Conservation (phyloP, 352 stramenopile species). For the Globisporangium echinulatum region DNA sequence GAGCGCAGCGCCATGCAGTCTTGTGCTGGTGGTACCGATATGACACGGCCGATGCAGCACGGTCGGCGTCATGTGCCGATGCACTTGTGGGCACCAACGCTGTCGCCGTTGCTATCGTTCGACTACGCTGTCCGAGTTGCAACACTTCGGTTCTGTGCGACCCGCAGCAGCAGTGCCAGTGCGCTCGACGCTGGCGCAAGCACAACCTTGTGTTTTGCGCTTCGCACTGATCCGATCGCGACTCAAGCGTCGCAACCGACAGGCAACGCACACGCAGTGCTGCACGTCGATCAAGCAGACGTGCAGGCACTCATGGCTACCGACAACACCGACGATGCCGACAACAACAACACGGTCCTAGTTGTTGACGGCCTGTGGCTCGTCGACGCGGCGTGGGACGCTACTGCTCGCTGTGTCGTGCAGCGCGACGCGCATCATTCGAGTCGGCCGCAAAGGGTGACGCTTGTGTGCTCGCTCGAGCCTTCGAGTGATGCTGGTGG, state of each 20-base stretch:
- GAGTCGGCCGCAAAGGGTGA: too few relatives aligned
- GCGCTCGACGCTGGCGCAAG: background rate
- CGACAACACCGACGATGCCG: background rate
- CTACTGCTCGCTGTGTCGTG: background rate
- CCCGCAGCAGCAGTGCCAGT: background rate
- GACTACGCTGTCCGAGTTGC: background rate
- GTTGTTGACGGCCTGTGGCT: slow-evolving; percentile 8
- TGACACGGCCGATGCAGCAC: too few relatives aligned
- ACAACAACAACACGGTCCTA: background rate
- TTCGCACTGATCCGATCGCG: background rate
- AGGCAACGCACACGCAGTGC: too few relatives aligned
- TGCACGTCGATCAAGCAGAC: background rate
- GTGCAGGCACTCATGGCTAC: background rate
- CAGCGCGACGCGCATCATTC: background rate
- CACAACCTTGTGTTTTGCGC: background rate
- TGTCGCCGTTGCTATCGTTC: background rate
- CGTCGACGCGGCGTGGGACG: slow-evolving; percentile 5
- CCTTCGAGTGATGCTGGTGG: too few relatives aligned
- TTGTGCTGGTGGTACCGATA: background rate
- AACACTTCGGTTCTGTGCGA: slow-evolving; percentile 1
- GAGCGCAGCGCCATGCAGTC: background rate
- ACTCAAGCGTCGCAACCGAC: background rate
- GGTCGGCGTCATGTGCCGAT: too few relatives aligned
- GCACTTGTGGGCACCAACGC: slow-evolving; percentile 6
- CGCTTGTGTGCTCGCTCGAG: too few relatives aligned